phyloP scores from a whole-genome alignment of 495 filamentous ascomycete species.

The Trichoderma virens region DNA sequence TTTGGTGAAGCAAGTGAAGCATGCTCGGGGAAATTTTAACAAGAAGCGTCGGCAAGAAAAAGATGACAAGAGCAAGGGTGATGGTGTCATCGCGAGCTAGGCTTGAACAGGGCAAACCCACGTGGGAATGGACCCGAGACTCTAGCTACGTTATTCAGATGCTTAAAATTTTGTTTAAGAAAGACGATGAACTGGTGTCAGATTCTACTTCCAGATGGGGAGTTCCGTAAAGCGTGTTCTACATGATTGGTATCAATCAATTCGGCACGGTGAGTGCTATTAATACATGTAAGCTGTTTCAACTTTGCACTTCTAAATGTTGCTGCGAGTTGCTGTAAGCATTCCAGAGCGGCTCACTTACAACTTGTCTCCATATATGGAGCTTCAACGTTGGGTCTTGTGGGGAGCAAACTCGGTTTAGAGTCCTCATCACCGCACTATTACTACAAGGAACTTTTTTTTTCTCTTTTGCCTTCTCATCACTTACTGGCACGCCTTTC shows the following conservation, averaged over 20 bases:
- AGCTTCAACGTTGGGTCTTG: not conserved
- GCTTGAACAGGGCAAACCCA: not conserved
- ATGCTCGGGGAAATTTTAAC: not conserved
- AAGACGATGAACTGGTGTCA: not conserved
- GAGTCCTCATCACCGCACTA: not conserved
- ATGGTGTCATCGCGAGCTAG: not conserved
- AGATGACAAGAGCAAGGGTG: not conserved
- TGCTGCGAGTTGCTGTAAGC: too few species aligned
- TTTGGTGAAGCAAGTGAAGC: not conserved
- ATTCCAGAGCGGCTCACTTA: too few species aligned
- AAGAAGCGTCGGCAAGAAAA: slow-evolving; percentile 1
- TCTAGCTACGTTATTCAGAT: not conserved
- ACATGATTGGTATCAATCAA: not conserved
- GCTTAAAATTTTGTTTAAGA: not conserved
- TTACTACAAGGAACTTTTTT: not conserved
- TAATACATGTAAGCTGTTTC: too few species aligned
- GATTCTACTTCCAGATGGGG: not conserved
- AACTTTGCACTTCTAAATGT: too few species aligned
- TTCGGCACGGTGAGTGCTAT: too few species aligned
- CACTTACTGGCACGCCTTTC: not conserved
- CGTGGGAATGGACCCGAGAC: not conserved
- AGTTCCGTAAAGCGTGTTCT: not conserved
- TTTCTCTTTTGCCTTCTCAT: not conserved
- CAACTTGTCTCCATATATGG: not conserved
- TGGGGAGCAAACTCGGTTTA: not conserved